Conservation (phyloP, 2,329 filamentous ascomycete species). For the Rhinocladiella mackenziei region DNA sequence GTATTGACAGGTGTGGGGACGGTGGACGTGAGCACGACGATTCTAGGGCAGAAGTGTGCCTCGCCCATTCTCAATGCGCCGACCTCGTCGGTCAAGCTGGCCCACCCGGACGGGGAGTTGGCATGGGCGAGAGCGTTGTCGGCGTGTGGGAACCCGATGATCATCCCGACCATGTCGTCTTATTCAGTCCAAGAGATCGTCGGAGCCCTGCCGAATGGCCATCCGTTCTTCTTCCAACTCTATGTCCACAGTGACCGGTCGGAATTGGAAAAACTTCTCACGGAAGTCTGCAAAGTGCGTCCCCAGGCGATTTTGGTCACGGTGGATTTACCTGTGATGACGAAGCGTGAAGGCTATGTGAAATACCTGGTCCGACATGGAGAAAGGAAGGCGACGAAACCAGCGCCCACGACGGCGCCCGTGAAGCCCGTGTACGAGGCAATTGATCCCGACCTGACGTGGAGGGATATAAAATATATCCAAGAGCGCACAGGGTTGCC, state of each 20-base stretch:
- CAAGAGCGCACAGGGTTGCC: conserved; percentile 46
- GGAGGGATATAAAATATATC: conserved; percentile 55
- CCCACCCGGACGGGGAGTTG: conserved; percentile 43
- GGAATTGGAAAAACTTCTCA: conserved; percentile 51
- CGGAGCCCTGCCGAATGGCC: conserved; percentile 23
- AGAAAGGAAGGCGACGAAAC: conserved; percentile 25
- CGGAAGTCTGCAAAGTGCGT: conserved; percentile 42
- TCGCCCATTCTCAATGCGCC: conserved; percentile 26
- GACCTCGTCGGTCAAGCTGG: conserved; percentile 39
- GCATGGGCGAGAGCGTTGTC: conserved; percentile 34
- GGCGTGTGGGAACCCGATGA: conserved; percentile 20
- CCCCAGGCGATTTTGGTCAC: conserved; percentile 52
- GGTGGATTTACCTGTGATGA: conserved; percentile 53
- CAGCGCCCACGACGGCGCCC: conserved; percentile 34
- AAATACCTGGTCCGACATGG: conserved; percentile 41
- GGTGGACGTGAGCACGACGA: conserved; percentile 35
- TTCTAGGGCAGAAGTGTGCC: conserved; percentile 23
- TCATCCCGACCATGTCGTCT: conserved; percentile 51
- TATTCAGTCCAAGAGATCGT: conserved; percentile 55
- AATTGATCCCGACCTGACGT: conserved; percentile 51
- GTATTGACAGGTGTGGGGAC: conserved; percentile 41
- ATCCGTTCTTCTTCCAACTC: conserved; percentile 49
- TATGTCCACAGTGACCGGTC: conserved; percentile 57
- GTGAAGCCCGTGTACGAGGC: conserved; percentile 35
- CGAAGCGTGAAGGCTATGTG: conserved; percentile 56